Evolutionary conservation across 352 stramenopile genomes (phyloP).

Genomic region (Globisporangium nunn): DNA sequence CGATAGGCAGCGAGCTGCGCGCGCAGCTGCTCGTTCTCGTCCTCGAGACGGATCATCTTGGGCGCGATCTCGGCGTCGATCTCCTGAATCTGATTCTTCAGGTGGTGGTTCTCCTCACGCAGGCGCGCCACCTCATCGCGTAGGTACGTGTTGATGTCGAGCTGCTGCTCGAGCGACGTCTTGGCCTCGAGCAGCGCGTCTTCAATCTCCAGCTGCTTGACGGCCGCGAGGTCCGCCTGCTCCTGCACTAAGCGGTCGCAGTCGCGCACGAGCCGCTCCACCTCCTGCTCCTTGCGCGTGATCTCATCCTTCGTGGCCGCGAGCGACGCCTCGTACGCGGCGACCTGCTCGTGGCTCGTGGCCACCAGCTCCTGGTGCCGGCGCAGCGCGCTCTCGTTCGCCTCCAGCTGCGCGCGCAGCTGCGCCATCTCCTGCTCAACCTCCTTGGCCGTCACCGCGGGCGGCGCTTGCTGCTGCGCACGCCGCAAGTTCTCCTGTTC

Average conservation of each 20-base stretch:
- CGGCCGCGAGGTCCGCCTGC: slow-evolving; percentile 61
- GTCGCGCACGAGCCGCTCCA: slow-evolving; percentile 77
- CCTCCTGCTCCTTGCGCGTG: slow-evolving; percentile 60
- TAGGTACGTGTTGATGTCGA: slow-evolving; percentile 82
- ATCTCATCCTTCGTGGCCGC: slow-evolving; percentile 61
- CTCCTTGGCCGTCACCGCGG: no score
- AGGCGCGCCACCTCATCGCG: slow-evolving; percentile 70
- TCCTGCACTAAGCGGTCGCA: slow-evolving; percentile 85
- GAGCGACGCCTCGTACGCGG: slow-evolving; percentile 58
- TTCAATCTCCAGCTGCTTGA: slow-evolving; percentile 82
- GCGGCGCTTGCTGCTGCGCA: slow-evolving; percentile 26
- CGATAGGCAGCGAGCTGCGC: slow-evolving; percentile 13
- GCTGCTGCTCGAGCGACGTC: slow-evolving; percentile 77
- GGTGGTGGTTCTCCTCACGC: slow-evolving; percentile 76
- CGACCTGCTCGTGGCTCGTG: slow-evolving; percentile 58
- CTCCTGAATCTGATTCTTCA: slow-evolving; percentile 85
- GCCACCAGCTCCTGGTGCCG: slow-evolving; percentile 73
- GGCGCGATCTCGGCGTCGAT: slow-evolving; percentile 80
- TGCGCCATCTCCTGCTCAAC: slow-evolving; percentile 71
- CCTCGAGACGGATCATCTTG: slow-evolving; percentile 73
- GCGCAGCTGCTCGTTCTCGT: slow-evolving; percentile 78
- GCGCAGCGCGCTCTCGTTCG: slow-evolving; percentile 57
- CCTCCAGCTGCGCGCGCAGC: slow-evolving; percentile 53
- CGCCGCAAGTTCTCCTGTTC: slow-evolving; percentile 71
- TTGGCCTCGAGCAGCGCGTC: slow-evolving; percentile 79